A percentile compares a stretch with the other conserved stretches of the same genome.
phyloP scores from a whole-genome alignment of 805 yeast genomes.

The Cyberlindnera samutprakarnensis region DNA sequence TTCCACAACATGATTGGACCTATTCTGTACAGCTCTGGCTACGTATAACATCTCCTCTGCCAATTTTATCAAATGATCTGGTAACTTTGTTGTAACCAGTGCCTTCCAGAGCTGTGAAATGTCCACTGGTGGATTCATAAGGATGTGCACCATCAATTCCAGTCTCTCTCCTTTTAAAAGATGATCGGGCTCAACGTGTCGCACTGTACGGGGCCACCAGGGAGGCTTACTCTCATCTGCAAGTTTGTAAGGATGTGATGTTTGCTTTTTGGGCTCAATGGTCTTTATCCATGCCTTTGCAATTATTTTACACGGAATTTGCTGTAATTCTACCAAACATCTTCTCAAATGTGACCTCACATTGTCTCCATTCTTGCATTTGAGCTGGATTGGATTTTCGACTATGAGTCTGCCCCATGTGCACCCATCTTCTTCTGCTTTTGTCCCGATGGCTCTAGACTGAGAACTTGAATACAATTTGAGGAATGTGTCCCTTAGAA shows the following conservation, averaged over 20 bases:
- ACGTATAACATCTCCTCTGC: slow-evolving; percentile 13
- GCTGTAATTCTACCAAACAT: slow-evolving; percentile 23
- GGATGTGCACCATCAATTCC: slow-evolving; percentile 35
- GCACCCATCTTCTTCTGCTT: no score
- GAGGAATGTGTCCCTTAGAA: not conserved
- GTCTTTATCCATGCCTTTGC: slow-evolving; percentile 63
- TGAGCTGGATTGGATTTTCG: slow-evolving; percentile 1
- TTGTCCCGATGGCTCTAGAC: no score
- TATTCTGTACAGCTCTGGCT: slow-evolving; percentile 1
- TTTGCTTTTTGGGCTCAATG: slow-evolving; percentile 62
- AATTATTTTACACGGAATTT: slow-evolving; percentile 48
- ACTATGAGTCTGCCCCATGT: no score
- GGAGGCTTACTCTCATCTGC: slow-evolving; percentile 43
- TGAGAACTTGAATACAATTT: no score
- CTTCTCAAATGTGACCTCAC: slow-evolving; percentile 5
- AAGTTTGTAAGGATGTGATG: slow-evolving; percentile 51
- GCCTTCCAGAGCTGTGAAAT: no score
- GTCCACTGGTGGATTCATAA: slow-evolving; percentile 19
- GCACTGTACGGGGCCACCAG: slow-evolving; percentile 64
- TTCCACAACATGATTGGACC: no score
- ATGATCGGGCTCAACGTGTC: slow-evolving; percentile 73
- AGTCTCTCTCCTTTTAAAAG: slow-evolving; percentile 51
- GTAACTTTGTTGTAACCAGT: slow-evolving; percentile 2
- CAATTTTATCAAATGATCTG: not conserved
- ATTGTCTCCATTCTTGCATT: not conserved